A percentile compares a stretch with the other conserved stretches of the same genome.
phyloP scores from a whole-genome alignment of 169 alveolate genomes.

The Plasmodium vinckei region DNA sequence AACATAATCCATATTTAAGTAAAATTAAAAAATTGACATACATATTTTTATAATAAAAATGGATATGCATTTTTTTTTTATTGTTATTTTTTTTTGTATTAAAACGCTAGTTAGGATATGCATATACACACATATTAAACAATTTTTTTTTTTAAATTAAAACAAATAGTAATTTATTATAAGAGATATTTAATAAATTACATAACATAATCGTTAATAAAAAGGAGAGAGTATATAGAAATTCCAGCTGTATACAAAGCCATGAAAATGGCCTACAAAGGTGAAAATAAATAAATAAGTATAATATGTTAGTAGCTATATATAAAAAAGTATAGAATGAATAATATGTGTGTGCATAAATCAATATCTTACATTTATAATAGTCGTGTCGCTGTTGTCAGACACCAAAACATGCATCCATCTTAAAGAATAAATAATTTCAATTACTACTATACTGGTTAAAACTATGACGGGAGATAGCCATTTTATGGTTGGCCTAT shows the following conservation, averaged over 20 bases:
- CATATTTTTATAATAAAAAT: conserved; percentile 12
- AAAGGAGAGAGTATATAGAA: neutral
- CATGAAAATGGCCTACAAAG: neutral
- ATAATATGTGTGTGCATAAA: neutral
- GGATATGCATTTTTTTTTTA: neutral
- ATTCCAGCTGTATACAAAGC: neutral
- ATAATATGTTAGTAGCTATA: neutral
- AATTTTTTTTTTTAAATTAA: neutral
- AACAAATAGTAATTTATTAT: neutral
- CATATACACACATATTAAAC: neutral
- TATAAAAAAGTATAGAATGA: too few relatives aligned
- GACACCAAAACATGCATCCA: neutral
- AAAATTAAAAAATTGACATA: conserved; percentile 35
- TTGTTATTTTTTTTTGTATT: neutral
- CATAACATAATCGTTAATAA: neutral
- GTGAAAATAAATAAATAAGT: neutral
- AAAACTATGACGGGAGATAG: neutral
- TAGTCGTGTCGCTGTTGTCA: neutral
- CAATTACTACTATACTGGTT: neutral
- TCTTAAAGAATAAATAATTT: neutral
- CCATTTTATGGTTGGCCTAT: neutral
- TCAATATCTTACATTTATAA: neutral
- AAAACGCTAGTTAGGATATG: neutral
- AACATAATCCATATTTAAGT: conserved; percentile 37
- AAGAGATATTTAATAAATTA: neutral